A percentile compares a stretch with the other conserved stretches of the same genome.
Evolutionary conservation across 441 rosid genomes (phyloP).

Genomic region (Dalechampia spathulata): DNA sequence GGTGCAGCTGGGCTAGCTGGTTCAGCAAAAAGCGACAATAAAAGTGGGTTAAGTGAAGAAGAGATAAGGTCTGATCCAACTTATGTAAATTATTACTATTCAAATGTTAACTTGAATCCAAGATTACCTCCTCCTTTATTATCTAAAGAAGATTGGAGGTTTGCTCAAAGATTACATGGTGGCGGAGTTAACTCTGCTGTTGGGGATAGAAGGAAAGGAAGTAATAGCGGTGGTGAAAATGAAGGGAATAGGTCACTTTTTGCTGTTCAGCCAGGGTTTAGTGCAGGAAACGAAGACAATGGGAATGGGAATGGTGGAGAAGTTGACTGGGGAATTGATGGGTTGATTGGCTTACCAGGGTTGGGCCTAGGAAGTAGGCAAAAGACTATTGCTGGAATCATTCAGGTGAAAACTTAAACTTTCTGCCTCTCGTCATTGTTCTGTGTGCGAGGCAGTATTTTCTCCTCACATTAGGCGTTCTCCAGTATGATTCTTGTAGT

Average conservation of each 20-base stretch:
- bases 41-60: slow-evolving; percentile 43
- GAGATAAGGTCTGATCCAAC: slow-evolving; percentile 62
- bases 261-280: slow-evolving; percentile 44
- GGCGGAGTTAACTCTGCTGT: slow-evolving; percentile 31
- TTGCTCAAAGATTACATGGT: slow-evolving; percentile 42
- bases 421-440: slow-evolving; percentile 3
- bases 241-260: slow-evolving; percentile 37
- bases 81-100: slow-evolving; percentile 52
- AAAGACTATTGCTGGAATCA: slow-evolving; percentile 56
- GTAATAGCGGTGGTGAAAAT: slow-evolving; percentile 16
- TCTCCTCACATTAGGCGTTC: no score
- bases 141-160: slow-evolving; percentile 71
- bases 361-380: slow-evolving; percentile 53
- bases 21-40: slow-evolving; percentile 12
- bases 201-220: slow-evolving; percentile 44
- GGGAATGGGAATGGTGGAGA: slow-evolving; percentile 23
- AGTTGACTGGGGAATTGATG: slow-evolving; percentile 64
- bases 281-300: slow-evolving; percentile 37
- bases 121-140: slow-evolving; percentile 63
- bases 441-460: neutral
- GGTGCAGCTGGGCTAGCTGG: slow-evolving; percentile 21
- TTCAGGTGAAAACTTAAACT: slow-evolving; percentile 48
- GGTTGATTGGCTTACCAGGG: slow-evolving; percentile 59
- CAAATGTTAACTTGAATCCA: slow-evolving; percentile 60
- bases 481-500: no score